Evolutionary conservation across 2,329 filamentous ascomycete species (phyloP).

Genomic region (Trichoderma polysporum): DNA sequence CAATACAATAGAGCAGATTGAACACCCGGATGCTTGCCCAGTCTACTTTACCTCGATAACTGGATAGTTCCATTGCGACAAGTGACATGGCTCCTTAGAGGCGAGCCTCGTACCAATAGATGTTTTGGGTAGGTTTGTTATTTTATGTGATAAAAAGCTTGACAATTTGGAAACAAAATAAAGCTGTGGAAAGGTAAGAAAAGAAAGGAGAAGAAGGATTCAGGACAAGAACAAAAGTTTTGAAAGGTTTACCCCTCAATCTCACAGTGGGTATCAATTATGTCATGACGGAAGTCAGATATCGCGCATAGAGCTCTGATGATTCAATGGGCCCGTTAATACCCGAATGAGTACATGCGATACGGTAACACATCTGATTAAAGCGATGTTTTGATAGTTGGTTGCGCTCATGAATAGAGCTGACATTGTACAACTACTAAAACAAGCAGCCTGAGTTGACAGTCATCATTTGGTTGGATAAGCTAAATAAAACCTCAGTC

Average conservation of each 20-base stretch:
- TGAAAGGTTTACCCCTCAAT: constrained; percentile 15
- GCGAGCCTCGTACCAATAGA: constrained; percentile 20
- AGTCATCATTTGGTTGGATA: background rate
- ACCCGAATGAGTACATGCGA: background rate
- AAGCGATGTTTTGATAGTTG: background rate
- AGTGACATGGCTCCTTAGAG: constrained; percentile 22
- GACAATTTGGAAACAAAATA: background rate
- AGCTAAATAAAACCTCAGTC: no score
- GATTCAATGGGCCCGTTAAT: background rate
- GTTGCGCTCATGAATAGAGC: background rate
- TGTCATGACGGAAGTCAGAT: constrained; percentile 13
- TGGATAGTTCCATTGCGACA: constrained; percentile 35
- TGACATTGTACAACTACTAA: background rate
- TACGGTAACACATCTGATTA: background rate
- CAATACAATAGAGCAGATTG: constrained; percentile 25
- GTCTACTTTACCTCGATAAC: constrained; percentile 47
- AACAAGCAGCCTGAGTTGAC: background rate
- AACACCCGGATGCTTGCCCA: constrained; percentile 50
- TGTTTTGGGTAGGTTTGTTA: background rate
- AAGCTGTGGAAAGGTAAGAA: background rate
- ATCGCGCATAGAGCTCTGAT: background rate
- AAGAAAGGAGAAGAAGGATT: background rate
- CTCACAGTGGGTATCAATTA: constrained; percentile 17
- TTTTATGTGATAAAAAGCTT: background rate
- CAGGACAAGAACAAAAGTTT: background rate